Evolutionary conservation across 805 yeast species (phyloP), one percentile per base, ranked within the genome.

Genomic region (Saccharomycopsis lassenensis): DNA sequence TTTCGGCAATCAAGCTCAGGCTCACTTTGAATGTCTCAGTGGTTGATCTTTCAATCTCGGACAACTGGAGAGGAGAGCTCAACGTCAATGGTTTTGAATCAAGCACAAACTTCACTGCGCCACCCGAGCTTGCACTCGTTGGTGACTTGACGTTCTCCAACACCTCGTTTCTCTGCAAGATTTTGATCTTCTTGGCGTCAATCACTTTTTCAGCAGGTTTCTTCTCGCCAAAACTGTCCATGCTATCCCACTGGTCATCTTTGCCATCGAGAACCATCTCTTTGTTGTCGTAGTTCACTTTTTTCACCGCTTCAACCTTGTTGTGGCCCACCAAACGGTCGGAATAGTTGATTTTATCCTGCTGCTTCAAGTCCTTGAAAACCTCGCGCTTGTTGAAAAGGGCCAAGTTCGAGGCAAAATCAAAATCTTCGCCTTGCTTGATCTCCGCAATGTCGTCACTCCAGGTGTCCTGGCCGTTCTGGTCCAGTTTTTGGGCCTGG

Each of bases 311-410:
- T 2, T 54, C 61, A 12, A 65, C 49, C 46, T 71, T 77, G 51
- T 86, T 86, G 52, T 77, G 82, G 3, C 85, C 76, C 4, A 82
- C 94, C 31, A 84, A 63, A 46, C 94, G 65, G 29, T 70, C 64
- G 10, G 65, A 61, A 1, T 78, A 77, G 26, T 67, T 71, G 12
- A 73, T 63, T 14, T 62, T 66, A 51, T 86, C 95, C 36, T 63
- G 59, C 43, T 65, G 65, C 34, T 73, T 74, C 49, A 87, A 68
- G 51, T 84, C 85, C 33, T 79, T 81, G 55, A 87, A 80, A 3
- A 86, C 89, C 4, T 76, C 65, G 40, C 66, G 62, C 55, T 87
- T 87, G 55, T 87, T 91, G 50, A 87, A 87, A 63, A 76, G 74
- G 17, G 77, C 77, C 44, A 87, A 64, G 51, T 81, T 83, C 10